Conservation (phyloP, 1,284 basidiomycete genomes). For the Somion occarium region DNA sequence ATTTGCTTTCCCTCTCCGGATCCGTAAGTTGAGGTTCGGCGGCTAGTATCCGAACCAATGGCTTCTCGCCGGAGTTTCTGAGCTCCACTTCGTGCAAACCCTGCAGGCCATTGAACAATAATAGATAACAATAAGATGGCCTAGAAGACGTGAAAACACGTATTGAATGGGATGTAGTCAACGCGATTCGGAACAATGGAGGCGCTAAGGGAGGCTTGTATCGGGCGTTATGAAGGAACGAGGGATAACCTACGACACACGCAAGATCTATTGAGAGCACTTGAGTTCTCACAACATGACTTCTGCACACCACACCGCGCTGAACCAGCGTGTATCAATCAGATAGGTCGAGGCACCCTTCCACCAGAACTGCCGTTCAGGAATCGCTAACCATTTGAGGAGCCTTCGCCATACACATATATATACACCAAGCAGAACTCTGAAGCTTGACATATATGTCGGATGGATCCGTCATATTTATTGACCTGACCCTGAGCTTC, state of each 20-base stretch:
- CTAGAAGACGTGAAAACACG: not conserved
- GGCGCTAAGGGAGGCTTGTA: not conserved
- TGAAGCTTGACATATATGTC: not conserved
- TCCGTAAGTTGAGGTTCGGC: not conserved
- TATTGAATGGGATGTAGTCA: not conserved
- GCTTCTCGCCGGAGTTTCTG: not conserved
- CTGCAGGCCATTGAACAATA: not conserved
- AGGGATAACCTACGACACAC: not conserved
- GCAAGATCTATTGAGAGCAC: not conserved
- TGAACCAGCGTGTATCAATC: conserved; percentile 1
- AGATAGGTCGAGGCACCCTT: not conserved
- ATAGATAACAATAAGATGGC: not conserved
- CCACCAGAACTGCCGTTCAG: not conserved
- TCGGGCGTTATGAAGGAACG: not conserved
- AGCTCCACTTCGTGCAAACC: not conserved
- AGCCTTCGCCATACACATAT: no score
- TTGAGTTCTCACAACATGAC: not conserved
- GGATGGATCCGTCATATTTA: not conserved
- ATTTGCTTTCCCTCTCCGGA: not conserved
- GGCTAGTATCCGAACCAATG: not conserved
- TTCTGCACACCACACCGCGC: not conserved
- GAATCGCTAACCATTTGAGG: not conserved
- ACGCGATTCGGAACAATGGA: not conserved
- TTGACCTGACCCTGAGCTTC: not conserved
- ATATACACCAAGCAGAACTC: no score